Evolutionary conservation across 2,329 filamentous ascomycete genomes (phyloP).

Genomic region (Sclerotinia trifoliorum): DNA sequence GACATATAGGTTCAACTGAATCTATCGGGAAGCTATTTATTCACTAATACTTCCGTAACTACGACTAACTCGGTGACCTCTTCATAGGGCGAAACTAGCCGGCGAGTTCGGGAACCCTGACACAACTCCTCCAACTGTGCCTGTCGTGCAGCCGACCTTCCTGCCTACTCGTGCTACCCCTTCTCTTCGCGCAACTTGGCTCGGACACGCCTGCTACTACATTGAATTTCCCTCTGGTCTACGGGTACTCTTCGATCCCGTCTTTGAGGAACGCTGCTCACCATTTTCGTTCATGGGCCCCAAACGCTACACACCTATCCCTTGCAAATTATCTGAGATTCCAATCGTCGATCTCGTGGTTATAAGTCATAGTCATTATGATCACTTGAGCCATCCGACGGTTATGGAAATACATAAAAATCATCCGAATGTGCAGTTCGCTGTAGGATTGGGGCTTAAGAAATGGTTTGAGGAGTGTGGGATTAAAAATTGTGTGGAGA

Average conservation of each 20-base stretch:
- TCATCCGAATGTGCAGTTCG: constrained; percentile 81
- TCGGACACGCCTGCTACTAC: constrained; percentile 92
- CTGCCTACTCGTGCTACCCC: constrained; percentile 49
- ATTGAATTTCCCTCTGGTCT: constrained; percentile 85
- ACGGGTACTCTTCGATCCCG: constrained; percentile 88
- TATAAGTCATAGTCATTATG: constrained; percentile 70
- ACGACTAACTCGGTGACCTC: not conserved
- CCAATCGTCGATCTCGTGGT: constrained; percentile 68
- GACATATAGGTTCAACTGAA: not conserved
- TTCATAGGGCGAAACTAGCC: constrained; percentile 24
- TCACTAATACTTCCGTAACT: not conserved
- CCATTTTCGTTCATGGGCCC: constrained; percentile 70
- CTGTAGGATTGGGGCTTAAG: constrained; percentile 80
- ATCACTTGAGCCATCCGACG: constrained; percentile 79
- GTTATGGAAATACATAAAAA: constrained; percentile 67
- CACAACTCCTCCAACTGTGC: constrained; percentile 60
- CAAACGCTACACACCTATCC: constrained; percentile 73
- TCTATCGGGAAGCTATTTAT: too few species aligned
- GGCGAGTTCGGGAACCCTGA: constrained; percentile 47
- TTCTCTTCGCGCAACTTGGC: constrained; percentile 83
- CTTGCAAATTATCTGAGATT: constrained; percentile 75
- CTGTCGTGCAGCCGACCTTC: constrained; percentile 59
- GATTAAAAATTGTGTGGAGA: constrained; percentile 75
- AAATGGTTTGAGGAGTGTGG: constrained; percentile 74
- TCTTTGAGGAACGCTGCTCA: constrained; percentile 84